phyloP scores from a whole-genome alignment of 169 alveolate genomes.

The Plasmodium malariae region DNA sequence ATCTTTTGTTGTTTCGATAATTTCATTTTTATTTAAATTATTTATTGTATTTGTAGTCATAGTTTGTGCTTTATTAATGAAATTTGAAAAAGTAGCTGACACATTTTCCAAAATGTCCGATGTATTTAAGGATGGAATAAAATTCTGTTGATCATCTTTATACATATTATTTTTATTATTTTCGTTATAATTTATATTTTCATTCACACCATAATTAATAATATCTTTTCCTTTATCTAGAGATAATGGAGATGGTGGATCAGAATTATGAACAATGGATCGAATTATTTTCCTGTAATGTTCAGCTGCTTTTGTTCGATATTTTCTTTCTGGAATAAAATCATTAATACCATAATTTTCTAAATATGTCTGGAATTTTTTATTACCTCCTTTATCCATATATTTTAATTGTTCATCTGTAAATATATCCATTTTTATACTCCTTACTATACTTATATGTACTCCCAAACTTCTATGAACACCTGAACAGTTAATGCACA shows the following conservation, averaged over 20 bases:
- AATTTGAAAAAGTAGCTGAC: slow-evolving; percentile 53
- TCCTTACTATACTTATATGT: slow-evolving; percentile 94
- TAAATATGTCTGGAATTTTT: slow-evolving; percentile 79
- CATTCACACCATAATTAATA: slow-evolving; percentile 63
- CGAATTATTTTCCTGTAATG: slow-evolving; percentile 80
- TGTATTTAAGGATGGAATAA: slow-evolving; percentile 49
- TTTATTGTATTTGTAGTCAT: slow-evolving; percentile 68
- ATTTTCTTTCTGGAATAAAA: slow-evolving; percentile 82
- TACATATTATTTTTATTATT: slow-evolving; percentile 25
- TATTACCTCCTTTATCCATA: slow-evolving; percentile 88
- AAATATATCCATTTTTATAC: slow-evolving; percentile 96
- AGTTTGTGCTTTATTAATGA: slow-evolving; percentile 60
- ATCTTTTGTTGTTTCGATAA: slow-evolving; percentile 71
- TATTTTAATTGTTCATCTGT: slow-evolving; percentile 90
- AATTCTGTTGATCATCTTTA: slow-evolving; percentile 37
- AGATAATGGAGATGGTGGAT: slow-evolving; percentile 73
- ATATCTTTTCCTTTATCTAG: slow-evolving; percentile 58
- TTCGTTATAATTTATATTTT: slow-evolving; percentile 51
- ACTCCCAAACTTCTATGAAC: slow-evolving; percentile 93
- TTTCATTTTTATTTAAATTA: slow-evolving; percentile 59
- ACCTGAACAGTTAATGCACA: slow-evolving; percentile 96
- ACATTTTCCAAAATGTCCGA: slow-evolving; percentile 64
- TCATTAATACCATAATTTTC: slow-evolving; percentile 82
- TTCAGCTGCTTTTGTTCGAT: slow-evolving; percentile 87
- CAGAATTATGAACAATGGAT: slow-evolving; percentile 63